Evolutionary conservation across 2,329 filamentous ascomycete species (phyloP).

Genomic region (Cryphonectria naterciae): DNA sequence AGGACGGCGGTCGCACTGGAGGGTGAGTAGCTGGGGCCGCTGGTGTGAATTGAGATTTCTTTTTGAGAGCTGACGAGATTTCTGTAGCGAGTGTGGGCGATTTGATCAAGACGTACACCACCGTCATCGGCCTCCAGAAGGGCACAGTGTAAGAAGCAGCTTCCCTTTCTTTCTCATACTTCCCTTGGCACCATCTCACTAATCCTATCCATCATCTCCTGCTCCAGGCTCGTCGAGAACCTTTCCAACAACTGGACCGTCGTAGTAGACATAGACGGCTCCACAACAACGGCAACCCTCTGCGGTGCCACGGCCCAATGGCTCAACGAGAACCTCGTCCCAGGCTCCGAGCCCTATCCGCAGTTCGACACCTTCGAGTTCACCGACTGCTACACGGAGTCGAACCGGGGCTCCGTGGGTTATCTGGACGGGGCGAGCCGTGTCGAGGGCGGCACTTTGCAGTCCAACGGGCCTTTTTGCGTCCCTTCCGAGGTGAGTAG

Average conservation of each 20-base stretch:
- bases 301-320: neutral
- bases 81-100: conserved; percentile 2
- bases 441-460: neutral
- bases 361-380: neutral
- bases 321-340: neutral
- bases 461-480: neutral
- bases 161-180: too few relatives aligned
- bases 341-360: neutral
- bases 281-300: neutral
- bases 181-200: too few relatives aligned
- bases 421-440: neutral
- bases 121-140: neutral
- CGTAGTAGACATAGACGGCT: neutral
- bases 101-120: neutral
- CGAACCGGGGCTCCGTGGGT: neutral
- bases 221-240: neutral
- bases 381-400: conserved; percentile 2
- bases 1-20: neutral
- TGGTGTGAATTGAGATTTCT: too few relatives aligned
- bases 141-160: neutral
- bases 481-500: neutral
- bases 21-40: neutral
- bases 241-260: neutral
- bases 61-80: neutral
- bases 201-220: neutral